These are phyloP conservation scores for Pleurotus tuber-regium DNA, from an alignment of 768 basidiomycete genomes.

Conservation along the genomic window DNA sequence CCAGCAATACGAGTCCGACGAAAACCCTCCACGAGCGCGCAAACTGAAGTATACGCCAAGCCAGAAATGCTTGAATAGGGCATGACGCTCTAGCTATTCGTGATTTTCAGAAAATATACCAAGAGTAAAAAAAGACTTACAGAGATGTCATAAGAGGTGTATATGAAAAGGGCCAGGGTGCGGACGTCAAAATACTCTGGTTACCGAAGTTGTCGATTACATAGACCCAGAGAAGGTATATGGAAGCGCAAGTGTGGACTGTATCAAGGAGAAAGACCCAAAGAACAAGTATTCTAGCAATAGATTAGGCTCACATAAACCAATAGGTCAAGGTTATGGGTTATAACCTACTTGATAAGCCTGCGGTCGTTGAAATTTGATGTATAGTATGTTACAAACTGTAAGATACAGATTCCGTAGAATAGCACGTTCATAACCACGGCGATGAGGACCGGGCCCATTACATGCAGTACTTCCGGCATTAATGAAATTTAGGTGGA, in stretches of 20 bases:
- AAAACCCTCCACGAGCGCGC: constrained; percentile 22
- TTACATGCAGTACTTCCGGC: background rate
- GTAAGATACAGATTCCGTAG: constrained; percentile 3
- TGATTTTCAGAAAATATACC: background rate
- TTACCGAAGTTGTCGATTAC: constrained; percentile 23
- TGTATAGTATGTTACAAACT: constrained; percentile 2
- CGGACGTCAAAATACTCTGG: constrained; percentile 17
- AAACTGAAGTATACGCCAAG: constrained; percentile 26
- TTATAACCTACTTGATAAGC: background rate
- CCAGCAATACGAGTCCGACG: constrained; percentile 14
- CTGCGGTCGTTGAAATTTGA: constrained; percentile 1
- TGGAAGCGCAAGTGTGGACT: constrained; percentile 22
- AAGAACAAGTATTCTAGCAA: constrained; percentile 19
- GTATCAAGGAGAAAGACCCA: constrained; percentile 29
- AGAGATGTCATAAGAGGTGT: constrained; percentile 26
- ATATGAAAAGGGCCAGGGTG: constrained; percentile 25
- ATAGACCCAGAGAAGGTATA: constrained; percentile 28
- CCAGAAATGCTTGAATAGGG: constrained; percentile 29
- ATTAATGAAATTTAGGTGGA: constrained; percentile 2
- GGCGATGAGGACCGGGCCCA: constrained; percentile 4
- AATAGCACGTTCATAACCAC: constrained; percentile 5
- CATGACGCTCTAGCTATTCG: constrained; percentile 22
- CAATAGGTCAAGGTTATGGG: background rate
- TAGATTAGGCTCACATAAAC: background rate
- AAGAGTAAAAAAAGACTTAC: constrained; percentile 15